A percentile compares a stretch with the other conserved stretches of the same genome.
These are phyloP conservation scores for Exophiala sp. DNA, from an alignment of 2,329 filamentous ascomycete genomes.

Conservation along the genomic window DNA sequence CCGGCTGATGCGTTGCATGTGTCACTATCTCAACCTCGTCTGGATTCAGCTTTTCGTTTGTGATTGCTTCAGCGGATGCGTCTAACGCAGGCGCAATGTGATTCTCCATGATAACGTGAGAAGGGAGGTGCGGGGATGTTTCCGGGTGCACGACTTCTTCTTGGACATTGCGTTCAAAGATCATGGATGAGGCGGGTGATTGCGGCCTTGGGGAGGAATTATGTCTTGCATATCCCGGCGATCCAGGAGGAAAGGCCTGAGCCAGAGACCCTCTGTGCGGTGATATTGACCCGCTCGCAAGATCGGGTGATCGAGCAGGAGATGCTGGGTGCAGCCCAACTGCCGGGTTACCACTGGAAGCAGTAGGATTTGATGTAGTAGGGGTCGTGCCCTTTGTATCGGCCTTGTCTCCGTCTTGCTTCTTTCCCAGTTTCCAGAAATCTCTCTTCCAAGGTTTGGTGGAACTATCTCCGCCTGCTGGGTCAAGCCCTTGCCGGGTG, in stretches of 20 bases:
- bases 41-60: constrained; percentile 76
- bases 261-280: constrained; percentile 29
- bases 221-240: constrained; percentile 60
- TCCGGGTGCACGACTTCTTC: constrained; percentile 66
- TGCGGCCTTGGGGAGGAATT: constrained; percentile 70
- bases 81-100: constrained; percentile 88
- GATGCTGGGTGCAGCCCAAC: constrained; percentile 28
- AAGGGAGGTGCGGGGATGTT: constrained; percentile 79
- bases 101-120: constrained; percentile 91
- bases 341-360: constrained; percentile 27
- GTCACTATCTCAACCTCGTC: constrained; percentile 92
- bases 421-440: constrained; percentile 62
- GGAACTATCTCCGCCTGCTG: constrained; percentile 7
- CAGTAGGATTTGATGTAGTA: constrained; percentile 19
- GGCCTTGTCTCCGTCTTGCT: constrained; percentile 47
- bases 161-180: constrained; percentile 94
- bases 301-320: constrained; percentile 33
- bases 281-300: constrained; percentile 46
- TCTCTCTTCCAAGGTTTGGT: constrained; percentile 53
- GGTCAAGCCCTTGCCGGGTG: not conserved
- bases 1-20: constrained; percentile 77
- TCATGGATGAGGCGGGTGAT: constrained; percentile 71
- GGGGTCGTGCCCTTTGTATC: constrained; percentile 32
- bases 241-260: constrained; percentile 49
- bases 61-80: constrained; percentile 88